Conservation (phyloP, 2,329 filamentous ascomycete genomes). For the Penicillium sp. region DNA sequence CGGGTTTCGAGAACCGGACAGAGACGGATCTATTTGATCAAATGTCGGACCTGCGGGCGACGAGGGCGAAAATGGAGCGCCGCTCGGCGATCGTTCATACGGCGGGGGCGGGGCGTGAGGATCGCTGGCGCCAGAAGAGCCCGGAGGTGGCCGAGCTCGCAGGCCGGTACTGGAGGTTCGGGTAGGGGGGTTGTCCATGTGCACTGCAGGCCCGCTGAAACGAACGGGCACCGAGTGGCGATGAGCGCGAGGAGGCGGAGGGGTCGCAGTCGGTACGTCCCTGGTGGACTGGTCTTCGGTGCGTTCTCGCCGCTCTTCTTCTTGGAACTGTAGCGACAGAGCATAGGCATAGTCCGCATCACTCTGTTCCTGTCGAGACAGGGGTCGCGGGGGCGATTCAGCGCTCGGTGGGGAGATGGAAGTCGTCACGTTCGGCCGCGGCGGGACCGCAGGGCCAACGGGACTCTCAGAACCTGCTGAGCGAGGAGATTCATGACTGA, state of each 20-base stretch:
- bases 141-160: slow-evolving; percentile 11
- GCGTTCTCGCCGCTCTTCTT: slow-evolving; percentile 72
- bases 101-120: slow-evolving; percentile 52
- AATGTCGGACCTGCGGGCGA: slow-evolving; percentile 29
- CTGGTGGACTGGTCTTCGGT: slow-evolving; percentile 33
- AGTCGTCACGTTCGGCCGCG: slow-evolving; percentile 17
- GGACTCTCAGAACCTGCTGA: slow-evolving; percentile 21
- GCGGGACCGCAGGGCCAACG: slow-evolving; percentile 20
- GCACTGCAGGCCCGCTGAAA: slow-evolving; percentile 8
- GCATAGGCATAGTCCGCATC: slow-evolving; percentile 73
- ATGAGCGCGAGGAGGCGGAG: neutral
- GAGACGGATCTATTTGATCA: slow-evolving; percentile 16
- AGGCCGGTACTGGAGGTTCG: slow-evolving; percentile 20
- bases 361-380: slow-evolving; percentile 59
- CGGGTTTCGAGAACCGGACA: slow-evolving; percentile 15
- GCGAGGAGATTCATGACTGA: slow-evolving; percentile 53
- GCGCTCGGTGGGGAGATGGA: slow-evolving; percentile 3
- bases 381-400: slow-evolving; percentile 11
- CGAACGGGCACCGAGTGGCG: slow-evolving; percentile 16
- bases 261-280: slow-evolving; percentile 5
- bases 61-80: slow-evolving; percentile 51
- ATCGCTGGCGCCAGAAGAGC: slow-evolving; percentile 39
- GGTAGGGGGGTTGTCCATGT: slow-evolving; percentile 11
- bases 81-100: slow-evolving; percentile 59
- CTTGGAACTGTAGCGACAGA: slow-evolving; percentile 83